Evolutionary conservation across 345 rosid species (phyloP), one percentile per base, ranked within the genome.

Genomic region (Gossypium herbaceum): DNA sequence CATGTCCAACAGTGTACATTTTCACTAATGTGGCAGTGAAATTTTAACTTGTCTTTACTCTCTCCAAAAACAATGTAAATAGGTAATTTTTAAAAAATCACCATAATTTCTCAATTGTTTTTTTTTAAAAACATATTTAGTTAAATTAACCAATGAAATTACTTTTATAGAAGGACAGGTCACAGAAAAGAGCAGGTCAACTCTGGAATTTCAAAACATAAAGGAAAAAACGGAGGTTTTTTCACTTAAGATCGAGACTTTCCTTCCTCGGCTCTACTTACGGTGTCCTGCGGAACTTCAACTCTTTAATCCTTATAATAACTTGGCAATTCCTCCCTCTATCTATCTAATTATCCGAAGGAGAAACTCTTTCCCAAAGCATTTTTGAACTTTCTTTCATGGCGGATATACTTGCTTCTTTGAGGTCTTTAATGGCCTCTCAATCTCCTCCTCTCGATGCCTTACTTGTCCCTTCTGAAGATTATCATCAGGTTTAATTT

Each of bases 361-460:
- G 19, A 41, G 51, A 43, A 39, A 4, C 12, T 69, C 15, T 22
- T 69, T 50, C 3, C 34, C 4, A 25, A 72, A 19, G 4, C 29
- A 20, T 54, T 5, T 41, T n/a, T 5, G 10, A 20, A 72, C 9
- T 17, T 13, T 11, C 22, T 29, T 9, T 70, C 73, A 91, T 90
- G 96, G 88, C 87, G 7, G 93, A 87, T 41, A 79, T 51, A 25
- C 93, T 93, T 41, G 77, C 87, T 80, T 83, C 97, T 25, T 77
- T 95, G 48, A 85, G 98, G 85, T 91, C 93, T 74, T 78, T 89
- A 16, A 89, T 95, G 97, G 88, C 98, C 12, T 89, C 94, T 73
- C 94, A 93, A 84, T 86, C 97, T 77, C 98, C 97, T 78, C 93
- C 98, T 77, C 94, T 93, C 55, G 85, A 93, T 15, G 97, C 98